Evolutionary conservation across 2,329 filamentous ascomycete genomes (phyloP), one percentile per base, ranked within the genome.

Genomic region (Neopestalotiopsis sp.): DNA sequence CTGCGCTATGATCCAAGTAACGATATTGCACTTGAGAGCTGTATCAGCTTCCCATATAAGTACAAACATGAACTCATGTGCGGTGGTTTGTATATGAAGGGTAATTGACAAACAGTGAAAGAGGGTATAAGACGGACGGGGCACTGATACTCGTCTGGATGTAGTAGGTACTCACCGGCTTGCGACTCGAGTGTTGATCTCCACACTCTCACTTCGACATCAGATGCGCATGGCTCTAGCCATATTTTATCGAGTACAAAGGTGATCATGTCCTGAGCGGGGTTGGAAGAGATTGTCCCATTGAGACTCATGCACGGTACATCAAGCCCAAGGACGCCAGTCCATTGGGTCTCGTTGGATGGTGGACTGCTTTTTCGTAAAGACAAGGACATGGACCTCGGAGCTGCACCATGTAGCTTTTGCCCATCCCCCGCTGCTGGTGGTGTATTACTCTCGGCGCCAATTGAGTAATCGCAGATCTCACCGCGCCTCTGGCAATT

Each of bases 401-500:
- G 20, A 1, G 45, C 17, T 53, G 45, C 6, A 53, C n/a, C 17
- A 24, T 7, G 34, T 38, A 7, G 34, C 34, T 38, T 38, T 7
- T 38, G 34, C 10, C 34, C 10, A 38, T 38, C 10, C 34, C n/a
- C 45, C 45, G 20, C 20, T 7, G 24, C 17, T 2, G 45, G 7
- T 17, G 9, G n/a, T 17, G n/a, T 53, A 17, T 53, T 9, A n/a
- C 20, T 42, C 32, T 17, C 20, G 10, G 10, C 5, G 45, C 40
- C 17, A 66, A 63, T n/a, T 68, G 42, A 57, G 53, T 71, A 75
- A 62, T 73, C 72, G 57, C 74, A 74, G 5, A 34, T 5, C 65
- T 75, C 71, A 53, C 73, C 70, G 20, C 74, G 72, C 53, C 73
- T 69, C 58, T 70, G 66, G 24, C 72, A 75, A 57, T 74, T 74